Conservation (phyloP, 108 stramenopile species). For the Nannochloropsis gaditana region DNA sequence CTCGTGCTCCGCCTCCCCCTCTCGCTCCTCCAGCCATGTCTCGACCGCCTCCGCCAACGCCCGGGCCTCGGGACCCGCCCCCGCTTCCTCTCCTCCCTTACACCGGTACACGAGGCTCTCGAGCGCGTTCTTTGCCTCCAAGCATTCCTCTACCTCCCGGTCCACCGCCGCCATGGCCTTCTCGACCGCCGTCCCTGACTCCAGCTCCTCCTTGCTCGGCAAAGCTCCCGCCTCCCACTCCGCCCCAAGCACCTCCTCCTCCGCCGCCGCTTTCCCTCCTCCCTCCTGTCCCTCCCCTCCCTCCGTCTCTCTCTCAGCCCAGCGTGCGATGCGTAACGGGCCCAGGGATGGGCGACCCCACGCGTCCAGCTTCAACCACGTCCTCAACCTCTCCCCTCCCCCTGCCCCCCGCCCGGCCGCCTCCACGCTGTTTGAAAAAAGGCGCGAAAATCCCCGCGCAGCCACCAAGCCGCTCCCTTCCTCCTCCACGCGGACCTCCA, state of each 20-base stretch:
- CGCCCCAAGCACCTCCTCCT: neutral
- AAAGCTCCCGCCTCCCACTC: neutral
- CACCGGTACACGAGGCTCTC: neutral
- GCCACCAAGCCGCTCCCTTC: conserved; percentile 16
- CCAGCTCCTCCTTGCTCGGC: neutral
- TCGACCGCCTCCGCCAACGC: neutral
- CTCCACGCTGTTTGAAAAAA: neutral
- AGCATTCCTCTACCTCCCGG: neutral
- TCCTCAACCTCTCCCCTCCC: neutral
- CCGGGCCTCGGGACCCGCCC: neutral
- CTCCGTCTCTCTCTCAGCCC: neutral
- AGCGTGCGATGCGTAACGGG: neutral
- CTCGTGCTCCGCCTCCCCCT: neutral
- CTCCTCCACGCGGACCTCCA: neutral
- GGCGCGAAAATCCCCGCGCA: neutral
- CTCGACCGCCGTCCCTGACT: neutral
- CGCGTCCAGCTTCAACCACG: neutral
- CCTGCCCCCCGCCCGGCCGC: neutral
- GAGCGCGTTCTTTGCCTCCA: neutral
- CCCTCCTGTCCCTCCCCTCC: neutral
- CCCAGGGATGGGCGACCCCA: neutral
- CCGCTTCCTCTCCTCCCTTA: neutral
- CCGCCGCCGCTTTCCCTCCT: neutral
- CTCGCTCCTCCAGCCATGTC: conserved; percentile 1
- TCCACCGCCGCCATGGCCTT: neutral